phyloP scores from a whole-genome alignment of 1,284 basidiomycete genomes.

The Tremellales sp. region DNA sequence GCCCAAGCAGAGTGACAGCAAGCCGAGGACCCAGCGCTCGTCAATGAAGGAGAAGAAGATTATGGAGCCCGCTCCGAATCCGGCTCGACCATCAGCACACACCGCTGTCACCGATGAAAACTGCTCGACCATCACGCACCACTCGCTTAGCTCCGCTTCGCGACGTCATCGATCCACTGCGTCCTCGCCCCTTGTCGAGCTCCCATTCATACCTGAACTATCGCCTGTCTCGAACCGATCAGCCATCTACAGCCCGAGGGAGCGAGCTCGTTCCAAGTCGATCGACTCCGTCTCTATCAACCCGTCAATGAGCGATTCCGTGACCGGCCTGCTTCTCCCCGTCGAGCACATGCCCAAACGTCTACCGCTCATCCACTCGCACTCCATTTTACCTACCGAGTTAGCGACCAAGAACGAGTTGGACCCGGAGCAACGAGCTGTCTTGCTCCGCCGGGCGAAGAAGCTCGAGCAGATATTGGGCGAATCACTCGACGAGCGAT shows the following conservation, averaged over 20 bases:
- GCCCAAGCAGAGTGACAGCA: too few species aligned
- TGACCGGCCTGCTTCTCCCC: neutral
- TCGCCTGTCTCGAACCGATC: too few species aligned
- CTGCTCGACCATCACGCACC: too few species aligned
- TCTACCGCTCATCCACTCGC: conserved; percentile 2
- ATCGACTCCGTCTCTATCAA: neutral
- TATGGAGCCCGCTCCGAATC: too few species aligned
- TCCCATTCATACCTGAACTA: too few species aligned
- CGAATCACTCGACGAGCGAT: conserved; percentile 28
- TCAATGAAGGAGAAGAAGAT: too few species aligned
- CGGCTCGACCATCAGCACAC: too few species aligned
- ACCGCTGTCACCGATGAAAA: too few species aligned
- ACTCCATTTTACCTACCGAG: neutral
- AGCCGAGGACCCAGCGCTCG: too few species aligned
- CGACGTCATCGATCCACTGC: too few species aligned
- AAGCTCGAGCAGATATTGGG: conserved; percentile 77
- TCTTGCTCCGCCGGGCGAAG: conserved; percentile 64
- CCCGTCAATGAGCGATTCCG: neutral
- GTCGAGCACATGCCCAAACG: neutral
- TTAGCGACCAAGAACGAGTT: conserved; percentile 54
- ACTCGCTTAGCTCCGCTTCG: too few species aligned
- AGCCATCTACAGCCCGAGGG: neutral
- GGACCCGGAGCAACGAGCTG: conserved; percentile 61
- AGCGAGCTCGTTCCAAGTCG: neutral
- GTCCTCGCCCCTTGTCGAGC: too few species aligned